Conservation (phyloP, 805 yeast genomes). For the Zygoascus tannicola region DNA sequence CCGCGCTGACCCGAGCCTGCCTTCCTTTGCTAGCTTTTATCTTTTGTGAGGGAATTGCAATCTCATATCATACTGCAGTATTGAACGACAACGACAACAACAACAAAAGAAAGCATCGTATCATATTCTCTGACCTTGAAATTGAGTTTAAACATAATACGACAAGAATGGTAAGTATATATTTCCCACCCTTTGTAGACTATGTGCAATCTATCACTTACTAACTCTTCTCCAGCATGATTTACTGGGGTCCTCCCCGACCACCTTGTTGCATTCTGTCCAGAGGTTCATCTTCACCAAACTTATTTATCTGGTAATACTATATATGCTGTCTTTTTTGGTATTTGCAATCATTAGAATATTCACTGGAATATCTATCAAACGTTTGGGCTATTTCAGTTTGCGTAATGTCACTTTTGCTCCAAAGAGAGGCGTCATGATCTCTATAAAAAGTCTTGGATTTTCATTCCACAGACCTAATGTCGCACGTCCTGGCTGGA, state of each 20-base stretch:
- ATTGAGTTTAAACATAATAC: background rate
- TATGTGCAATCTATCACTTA: too few relatives aligned
- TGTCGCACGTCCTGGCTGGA: constrained; percentile 33
- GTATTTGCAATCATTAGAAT: constrained; percentile 31
- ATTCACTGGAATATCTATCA: constrained; percentile 34
- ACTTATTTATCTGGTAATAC: constrained; percentile 13
- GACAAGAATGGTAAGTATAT: background rate
- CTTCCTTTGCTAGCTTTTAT: too few relatives aligned
- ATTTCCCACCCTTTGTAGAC: too few relatives aligned
- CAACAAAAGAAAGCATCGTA: too few relatives aligned
- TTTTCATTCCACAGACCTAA: constrained; percentile 32
- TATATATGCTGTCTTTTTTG: constrained; percentile 28
- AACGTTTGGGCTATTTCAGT: constrained; percentile 33
- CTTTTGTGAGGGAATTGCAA: too few relatives aligned
- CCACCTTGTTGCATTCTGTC: constrained; percentile 6
- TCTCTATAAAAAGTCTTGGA: constrained; percentile 29
- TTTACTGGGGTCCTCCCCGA: constrained; percentile 1
- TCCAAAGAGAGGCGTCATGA: constrained; percentile 28
- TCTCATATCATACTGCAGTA: too few relatives aligned
- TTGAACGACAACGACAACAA: too few relatives aligned
- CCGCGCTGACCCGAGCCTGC: too few relatives aligned
- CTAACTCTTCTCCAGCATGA: background rate
- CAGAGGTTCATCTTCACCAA: constrained; percentile 12
- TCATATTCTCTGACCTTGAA: too few relatives aligned
- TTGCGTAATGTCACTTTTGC: constrained; percentile 29